phyloP scores from a whole-genome alignment of 805 yeast genomes.

The Metschnikowia lachancei region DNA sequence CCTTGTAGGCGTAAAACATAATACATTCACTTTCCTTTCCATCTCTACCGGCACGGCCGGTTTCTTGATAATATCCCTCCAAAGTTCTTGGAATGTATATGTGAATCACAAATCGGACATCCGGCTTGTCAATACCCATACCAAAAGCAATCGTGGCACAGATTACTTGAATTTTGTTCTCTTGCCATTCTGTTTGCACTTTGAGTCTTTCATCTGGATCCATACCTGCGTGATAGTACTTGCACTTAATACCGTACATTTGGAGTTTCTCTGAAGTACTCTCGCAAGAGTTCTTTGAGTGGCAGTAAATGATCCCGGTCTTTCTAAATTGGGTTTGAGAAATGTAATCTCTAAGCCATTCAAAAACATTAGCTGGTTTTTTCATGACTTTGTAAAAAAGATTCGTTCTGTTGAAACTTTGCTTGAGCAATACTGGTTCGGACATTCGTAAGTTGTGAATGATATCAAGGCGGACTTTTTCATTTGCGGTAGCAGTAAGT shows the following conservation, averaged over 20 bases:
- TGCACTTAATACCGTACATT: slow-evolving; percentile 61
- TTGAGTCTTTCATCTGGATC: slow-evolving; percentile 63
- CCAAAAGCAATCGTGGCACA: slow-evolving; percentile 99
- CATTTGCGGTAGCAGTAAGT: slow-evolving; percentile 94
- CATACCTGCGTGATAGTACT: slow-evolving; percentile 96
- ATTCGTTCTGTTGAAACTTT: slow-evolving; percentile 89
- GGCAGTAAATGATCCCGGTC: slow-evolving; percentile 92
- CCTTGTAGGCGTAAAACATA: slow-evolving; percentile 75
- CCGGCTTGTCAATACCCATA: slow-evolving; percentile 98
- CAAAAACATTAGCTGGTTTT: slow-evolving; percentile 56
- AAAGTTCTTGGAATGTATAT: slow-evolving; percentile 82
- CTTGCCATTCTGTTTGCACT: slow-evolving; percentile 85
- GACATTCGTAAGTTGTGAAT: slow-evolving; percentile 68
- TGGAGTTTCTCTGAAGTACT: slow-evolving; percentile 62
- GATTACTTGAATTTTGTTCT: slow-evolving; percentile 64
- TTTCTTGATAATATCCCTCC: slow-evolving; percentile 97
- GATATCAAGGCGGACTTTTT: slow-evolving; percentile 82
- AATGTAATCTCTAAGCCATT: slow-evolving; percentile 59
- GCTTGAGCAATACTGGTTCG: slow-evolving; percentile 67
- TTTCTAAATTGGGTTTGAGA: slow-evolving; percentile 47
- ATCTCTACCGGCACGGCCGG: slow-evolving; percentile 98
- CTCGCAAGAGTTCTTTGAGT: slow-evolving; percentile 86
- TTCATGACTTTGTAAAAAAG: slow-evolving; percentile 72
- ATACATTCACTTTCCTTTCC: slow-evolving; percentile 80
- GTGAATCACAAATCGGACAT: slow-evolving; percentile 90